Base-by-base conservation (phyloP, 1,284 basidiomycete genomes). In the Sutorius eximius region DNA sequence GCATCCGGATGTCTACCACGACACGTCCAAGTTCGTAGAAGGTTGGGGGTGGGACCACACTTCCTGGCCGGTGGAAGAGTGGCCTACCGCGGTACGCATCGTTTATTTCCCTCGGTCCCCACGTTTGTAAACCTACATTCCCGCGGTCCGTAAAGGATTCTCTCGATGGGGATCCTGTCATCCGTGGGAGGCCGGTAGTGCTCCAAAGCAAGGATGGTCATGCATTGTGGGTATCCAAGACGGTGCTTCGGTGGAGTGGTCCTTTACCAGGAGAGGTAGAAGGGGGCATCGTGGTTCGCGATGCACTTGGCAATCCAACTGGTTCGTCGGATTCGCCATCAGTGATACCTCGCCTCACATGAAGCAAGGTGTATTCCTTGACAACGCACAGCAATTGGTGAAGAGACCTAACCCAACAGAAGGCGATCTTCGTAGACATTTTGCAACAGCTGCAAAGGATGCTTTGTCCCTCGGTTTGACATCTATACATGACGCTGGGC, bases 21-120 rank as follows among this genome's bases (percentile, higher is more conserved):
- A 87, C 61, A 78, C 74, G 29, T 78, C 82, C 13, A 82, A 80
- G 52, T 87, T 86, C 71, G 80, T 96, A 34, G 81, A 87, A 56
- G 93, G 93, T 1, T 85, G 89, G 70, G 94, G 93, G 4, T 97
- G 94, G 93, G 93, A 97, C 70, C 94, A 97, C 71, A 96, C 92
- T 12, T 73, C 78, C 48, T 90, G 87, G 88, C 73, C 82, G 1
- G 74, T 73, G 20, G 74, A 79, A 46, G 73, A 76, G 36, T 94
- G 89, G 78, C 94, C 95, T 13, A 86, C 82, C 37, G 85, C 87
- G 55, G 91, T 93, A 56, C 49, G 52, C 51, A 16, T 36, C 47
- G 52, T 52, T 15, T 13, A 15, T 20, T 40, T 6, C 11, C 8
- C 27, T 36, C 51, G 15, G 11, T 32, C 6, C 24, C 10, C 22